Evolutionary conservation across 177 flowering plant species (phyloP).

Genomic region (Vitis hybrid): DNA sequence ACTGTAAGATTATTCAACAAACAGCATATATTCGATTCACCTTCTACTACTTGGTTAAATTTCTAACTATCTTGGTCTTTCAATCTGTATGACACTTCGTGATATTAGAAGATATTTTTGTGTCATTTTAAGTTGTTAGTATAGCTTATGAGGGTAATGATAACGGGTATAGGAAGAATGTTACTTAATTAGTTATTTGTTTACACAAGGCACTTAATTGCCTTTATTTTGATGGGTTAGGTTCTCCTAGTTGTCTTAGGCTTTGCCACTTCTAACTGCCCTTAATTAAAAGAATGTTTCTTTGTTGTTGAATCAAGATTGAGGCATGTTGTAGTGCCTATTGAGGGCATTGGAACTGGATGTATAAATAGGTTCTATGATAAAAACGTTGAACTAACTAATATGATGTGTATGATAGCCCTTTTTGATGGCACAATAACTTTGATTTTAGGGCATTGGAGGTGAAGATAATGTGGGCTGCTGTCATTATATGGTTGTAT

Average conservation of each 20-base stretch:
- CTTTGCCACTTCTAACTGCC: not conserved
- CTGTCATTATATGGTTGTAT: constrained; percentile 75
- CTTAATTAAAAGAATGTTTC: constrained; percentile 1
- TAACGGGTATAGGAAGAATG: no score
- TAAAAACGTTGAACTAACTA: not conserved
- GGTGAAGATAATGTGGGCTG: constrained; percentile 25
- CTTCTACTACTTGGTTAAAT: not conserved
- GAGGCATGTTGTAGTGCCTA: not conserved
- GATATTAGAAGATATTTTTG: not conserved
- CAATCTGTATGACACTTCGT: no score
- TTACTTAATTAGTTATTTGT: no score
- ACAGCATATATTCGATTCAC: not conserved
- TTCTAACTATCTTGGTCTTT: not conserved
- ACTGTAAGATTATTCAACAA: constrained; percentile 45
- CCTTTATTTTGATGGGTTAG: not conserved
- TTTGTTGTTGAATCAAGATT: not conserved
- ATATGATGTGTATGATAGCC: not conserved
- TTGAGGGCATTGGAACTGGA: not conserved
- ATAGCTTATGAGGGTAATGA: no score
- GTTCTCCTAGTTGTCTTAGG: not conserved
- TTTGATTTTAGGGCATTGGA: constrained; percentile 43
- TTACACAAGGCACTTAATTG: no score
- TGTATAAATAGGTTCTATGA: not conserved
- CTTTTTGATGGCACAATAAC: not conserved
- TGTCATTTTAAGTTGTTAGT: not conserved